Conservation (phyloP, 1,284 basidiomycete genomes). For the Apiotrichum gamsii region DNA sequence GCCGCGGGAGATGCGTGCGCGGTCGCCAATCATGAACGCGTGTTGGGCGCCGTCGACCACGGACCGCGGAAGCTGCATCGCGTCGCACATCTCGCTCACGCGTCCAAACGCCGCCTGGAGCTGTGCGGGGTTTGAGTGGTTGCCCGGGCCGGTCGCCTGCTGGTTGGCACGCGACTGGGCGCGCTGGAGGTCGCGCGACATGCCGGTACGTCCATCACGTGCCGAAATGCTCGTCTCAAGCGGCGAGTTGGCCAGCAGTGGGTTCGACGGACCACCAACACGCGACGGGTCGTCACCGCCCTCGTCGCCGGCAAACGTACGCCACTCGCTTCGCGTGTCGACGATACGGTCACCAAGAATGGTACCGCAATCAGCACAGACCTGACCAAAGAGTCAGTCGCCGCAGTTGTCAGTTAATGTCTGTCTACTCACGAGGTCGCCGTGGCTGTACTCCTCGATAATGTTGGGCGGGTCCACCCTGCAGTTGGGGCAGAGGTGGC, state of each 20-base stretch:
- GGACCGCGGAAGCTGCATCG: conserved; percentile 81
- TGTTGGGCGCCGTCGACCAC: conserved; percentile 73
- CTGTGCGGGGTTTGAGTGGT: conserved; percentile 77
- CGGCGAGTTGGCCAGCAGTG: conserved; percentile 56
- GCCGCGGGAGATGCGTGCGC: conserved; percentile 79
- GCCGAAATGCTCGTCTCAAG: conserved; percentile 90
- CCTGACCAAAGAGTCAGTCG: no score
- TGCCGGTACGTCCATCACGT: conserved; percentile 86
- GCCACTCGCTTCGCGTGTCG: conserved; percentile 93
- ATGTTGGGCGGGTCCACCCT: conserved; percentile 86
- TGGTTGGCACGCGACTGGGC: conserved; percentile 62
- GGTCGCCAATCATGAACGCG: conserved; percentile 91
- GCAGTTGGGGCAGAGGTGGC: conserved; percentile 91
- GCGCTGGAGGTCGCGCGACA: conserved; percentile 85
- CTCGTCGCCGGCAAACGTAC: conserved; percentile 99
- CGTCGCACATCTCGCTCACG: conserved; percentile 92
- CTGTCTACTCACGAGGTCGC: conserved; percentile 68
- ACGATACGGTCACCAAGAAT: conserved; percentile 94
- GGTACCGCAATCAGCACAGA: conserved; percentile 88
- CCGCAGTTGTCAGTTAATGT: neutral
- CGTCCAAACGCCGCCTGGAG: conserved; percentile 87
- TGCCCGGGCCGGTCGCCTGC: conserved; percentile 55
- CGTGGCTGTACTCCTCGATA: conserved; percentile 93
- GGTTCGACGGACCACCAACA: conserved; percentile 94
- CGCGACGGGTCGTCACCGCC: conserved; percentile 94